phyloP scores from a whole-genome alignment of 176 grass and related monocot genomes.

The Neostapfia colusana region DNA sequence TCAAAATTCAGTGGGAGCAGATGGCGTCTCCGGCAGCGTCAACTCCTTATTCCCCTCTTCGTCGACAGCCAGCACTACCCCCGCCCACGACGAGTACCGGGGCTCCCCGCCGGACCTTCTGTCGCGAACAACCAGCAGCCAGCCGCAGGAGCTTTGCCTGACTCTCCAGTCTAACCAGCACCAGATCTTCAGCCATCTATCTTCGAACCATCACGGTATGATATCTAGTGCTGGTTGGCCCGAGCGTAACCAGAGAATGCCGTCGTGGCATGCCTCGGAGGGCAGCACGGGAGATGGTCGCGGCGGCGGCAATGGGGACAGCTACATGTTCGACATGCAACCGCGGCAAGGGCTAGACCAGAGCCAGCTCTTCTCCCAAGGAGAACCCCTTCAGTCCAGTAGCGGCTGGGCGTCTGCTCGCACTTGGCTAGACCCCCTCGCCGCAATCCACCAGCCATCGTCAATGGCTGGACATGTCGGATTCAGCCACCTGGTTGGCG shows the following conservation, averaged over 20 bases:
- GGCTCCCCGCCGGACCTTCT: conserved; percentile 68
- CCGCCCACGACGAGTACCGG: conserved; percentile 59
- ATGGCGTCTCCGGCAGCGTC: conserved; percentile 69
- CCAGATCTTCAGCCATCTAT: conserved; percentile 49
- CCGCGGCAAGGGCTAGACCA: conserved; percentile 62
- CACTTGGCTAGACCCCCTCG: conserved; percentile 69
- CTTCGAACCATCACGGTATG: conserved; percentile 47
- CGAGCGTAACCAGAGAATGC: conserved; percentile 35
- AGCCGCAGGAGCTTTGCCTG: conserved; percentile 81
- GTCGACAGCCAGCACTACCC: conserved; percentile 44
- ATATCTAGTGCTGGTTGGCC: conserved; percentile 44
- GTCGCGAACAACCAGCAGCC: conserved; percentile 56
- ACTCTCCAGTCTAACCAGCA: conserved; percentile 92
- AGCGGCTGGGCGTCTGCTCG: conserved; percentile 58
- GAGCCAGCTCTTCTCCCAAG: conserved; percentile 75
- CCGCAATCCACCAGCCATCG: conserved; percentile 57
- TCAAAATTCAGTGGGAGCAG: conserved; percentile 59
- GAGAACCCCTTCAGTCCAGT: conserved; percentile 99
- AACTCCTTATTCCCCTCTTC: conserved; percentile 87
- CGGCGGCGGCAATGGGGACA: conserved; percentile 39
- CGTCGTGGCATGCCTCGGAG: conserved; percentile 58
- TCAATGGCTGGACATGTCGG: conserved; percentile 48
- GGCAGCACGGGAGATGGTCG: conserved; percentile 44
- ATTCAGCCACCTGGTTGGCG: conserved; percentile 58
- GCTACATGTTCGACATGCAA: conserved; percentile 53